phyloP scores from a whole-genome alignment of 192 early-diverging fungal species.

The Backusella psychrophila region DNA sequence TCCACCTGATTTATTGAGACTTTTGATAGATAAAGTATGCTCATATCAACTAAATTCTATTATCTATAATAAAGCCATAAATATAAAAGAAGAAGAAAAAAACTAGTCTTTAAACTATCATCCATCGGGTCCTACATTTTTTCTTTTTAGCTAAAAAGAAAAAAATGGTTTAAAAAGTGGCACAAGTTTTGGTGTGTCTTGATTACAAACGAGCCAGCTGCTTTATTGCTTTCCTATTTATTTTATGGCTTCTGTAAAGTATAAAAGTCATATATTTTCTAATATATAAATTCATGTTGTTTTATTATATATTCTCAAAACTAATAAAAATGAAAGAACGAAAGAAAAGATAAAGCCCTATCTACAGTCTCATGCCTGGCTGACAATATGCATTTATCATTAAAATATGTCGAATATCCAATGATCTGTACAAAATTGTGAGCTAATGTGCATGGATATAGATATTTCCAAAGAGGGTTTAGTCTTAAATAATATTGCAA shows the following conservation, averaged over 20 bases:
- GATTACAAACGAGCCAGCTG: background rate
- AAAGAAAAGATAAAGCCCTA: background rate
- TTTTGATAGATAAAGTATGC: background rate
- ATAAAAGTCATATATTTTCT: too few species aligned
- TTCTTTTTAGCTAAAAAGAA: background rate
- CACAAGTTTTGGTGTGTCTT: background rate
- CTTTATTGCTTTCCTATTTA: background rate
- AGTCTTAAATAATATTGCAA: background rate
- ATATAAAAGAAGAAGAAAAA: background rate
- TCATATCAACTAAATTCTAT: background rate
- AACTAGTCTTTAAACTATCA: background rate
- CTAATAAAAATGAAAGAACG: background rate
- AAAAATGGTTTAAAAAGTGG: background rate
- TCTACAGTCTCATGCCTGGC: background rate
- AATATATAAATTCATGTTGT: background rate
- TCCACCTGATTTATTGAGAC: background rate
- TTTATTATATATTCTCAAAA: too few species aligned
- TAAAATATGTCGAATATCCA: background rate
- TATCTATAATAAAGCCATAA: background rate
- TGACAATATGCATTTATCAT: background rate
- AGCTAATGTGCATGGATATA: background rate
- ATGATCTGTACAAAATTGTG: background rate
- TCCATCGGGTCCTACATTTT: background rate
- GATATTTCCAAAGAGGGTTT: background rate
- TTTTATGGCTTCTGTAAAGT: background rate